A percentile compares a stretch with the other conserved stretches of the same genome.
These are phyloP conservation scores for Moelleriella libera DNA, from an alignment of 2,329 filamentous ascomycete species.

Conservation along the genomic window DNA sequence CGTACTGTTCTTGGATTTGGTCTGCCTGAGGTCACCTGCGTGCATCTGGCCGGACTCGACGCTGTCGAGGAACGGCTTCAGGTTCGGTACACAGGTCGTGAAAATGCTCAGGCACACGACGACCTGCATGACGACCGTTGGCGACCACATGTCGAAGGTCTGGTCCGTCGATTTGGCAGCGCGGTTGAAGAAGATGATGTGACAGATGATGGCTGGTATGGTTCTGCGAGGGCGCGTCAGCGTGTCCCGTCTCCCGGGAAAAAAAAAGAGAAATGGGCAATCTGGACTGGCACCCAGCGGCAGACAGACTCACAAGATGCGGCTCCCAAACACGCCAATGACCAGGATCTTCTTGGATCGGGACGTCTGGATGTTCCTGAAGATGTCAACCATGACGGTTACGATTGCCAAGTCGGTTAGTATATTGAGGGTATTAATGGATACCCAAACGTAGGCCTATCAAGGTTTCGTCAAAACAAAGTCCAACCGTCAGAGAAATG, in stretches of 20 bases:
- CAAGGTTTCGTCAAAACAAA: not conserved
- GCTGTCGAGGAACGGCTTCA: constrained; percentile 10
- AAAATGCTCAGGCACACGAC: constrained; percentile 10
- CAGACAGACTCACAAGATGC: constrained; percentile 12
- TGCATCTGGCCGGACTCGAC: constrained; percentile 9
- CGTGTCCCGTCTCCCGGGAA: not conserved
- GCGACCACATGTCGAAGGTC: constrained; percentile 8
- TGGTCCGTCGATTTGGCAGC: constrained; percentile 4
- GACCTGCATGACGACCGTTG: constrained; percentile 7
- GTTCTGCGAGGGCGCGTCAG: constrained; percentile 3
- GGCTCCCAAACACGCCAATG: constrained; percentile 15
- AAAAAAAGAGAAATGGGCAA: not conserved
- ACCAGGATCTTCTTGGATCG: constrained; percentile 13
- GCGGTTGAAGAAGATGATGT: constrained; percentile 7
- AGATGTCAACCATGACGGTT: constrained; percentile 13
- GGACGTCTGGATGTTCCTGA: constrained; percentile 14
- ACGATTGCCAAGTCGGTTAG: constrained; percentile 14
- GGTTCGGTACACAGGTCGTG: constrained; percentile 9
- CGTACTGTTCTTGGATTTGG: constrained; percentile 4
- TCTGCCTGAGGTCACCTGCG: constrained; percentile 6
- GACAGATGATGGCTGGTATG: constrained; percentile 8
- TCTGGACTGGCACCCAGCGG: not conserved
- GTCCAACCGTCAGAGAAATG: constrained; percentile 1
- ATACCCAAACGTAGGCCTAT: constrained; percentile 10
- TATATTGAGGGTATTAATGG: constrained; percentile 14